Conservation (phyloP, 257 asterid genomes). For the Nicotiana noctiflora region DNA sequence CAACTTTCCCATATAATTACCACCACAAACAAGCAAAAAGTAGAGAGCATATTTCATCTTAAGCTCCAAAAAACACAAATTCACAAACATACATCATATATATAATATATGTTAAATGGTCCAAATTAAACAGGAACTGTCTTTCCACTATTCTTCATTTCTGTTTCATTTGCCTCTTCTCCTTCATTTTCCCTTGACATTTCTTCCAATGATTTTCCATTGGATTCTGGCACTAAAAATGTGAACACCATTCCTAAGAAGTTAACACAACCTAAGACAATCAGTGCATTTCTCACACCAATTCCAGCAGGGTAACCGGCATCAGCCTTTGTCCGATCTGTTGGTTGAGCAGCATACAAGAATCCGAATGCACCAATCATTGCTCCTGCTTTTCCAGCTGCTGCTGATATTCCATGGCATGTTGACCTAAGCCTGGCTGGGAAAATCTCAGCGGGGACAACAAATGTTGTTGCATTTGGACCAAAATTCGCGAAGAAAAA, state of each 20-base stretch:
- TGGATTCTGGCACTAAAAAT: constrained; percentile 30
- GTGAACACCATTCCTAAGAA: constrained; percentile 21
- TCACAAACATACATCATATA: not conserved
- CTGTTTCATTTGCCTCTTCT: constrained; percentile 1
- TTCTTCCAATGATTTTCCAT: constrained; percentile 37
- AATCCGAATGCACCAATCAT: constrained; percentile 38
- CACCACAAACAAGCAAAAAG: not conserved
- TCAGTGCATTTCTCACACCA: constrained; percentile 26
- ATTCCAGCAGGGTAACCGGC: constrained; percentile 31
- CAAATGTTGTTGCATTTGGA: constrained; percentile 42
- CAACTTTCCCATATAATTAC: not conserved
- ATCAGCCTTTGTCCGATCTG: constrained; percentile 14
- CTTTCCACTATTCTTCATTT: constrained; percentile 1
- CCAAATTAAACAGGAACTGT: constrained; percentile 13
- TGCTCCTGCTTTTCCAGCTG: constrained; percentile 39
- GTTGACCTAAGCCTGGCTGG: constrained; percentile 42
- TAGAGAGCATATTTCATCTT: constrained; percentile 9
- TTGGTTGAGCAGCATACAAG: constrained; percentile 27
- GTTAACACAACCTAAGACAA: constrained; percentile 26
- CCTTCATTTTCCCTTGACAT: constrained; percentile 24
- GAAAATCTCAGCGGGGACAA: constrained; percentile 39
- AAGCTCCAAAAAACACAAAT: not conserved
- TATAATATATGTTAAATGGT: not conserved
- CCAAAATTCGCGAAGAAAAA: constrained; percentile 44
- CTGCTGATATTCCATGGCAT: constrained; percentile 43